These are phyloP conservation scores for Fusarium neocosmosporiellum DNA, from an alignment of 2,329 filamentous ascomycete genomes.

Conservation along the genomic window DNA sequence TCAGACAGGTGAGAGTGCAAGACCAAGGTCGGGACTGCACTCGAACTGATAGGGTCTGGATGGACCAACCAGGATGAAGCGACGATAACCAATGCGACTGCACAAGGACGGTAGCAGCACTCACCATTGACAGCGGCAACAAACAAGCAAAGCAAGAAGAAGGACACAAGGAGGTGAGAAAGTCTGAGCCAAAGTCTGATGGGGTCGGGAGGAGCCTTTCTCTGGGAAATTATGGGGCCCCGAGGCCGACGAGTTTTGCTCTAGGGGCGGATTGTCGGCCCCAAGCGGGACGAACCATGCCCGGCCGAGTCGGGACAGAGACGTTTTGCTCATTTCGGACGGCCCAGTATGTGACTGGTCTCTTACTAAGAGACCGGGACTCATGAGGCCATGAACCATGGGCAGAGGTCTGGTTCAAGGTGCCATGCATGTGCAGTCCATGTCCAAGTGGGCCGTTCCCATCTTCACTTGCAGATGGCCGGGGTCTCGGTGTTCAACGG, in stretches of 20 bases:
- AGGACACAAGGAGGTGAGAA: slow-evolving; percentile 27
- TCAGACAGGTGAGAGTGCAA: not conserved
- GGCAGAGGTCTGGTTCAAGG: not conserved
- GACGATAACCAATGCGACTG: slow-evolving; percentile 3
- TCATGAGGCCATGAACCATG: not conserved
- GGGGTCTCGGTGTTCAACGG: not conserved
- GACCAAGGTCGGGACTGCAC: not conserved
- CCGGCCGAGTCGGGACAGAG: slow-evolving; percentile 24
- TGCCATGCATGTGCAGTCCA: not conserved
- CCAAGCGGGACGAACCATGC: slow-evolving; percentile 35
- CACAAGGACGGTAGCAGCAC: not conserved
- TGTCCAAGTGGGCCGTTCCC: slow-evolving; percentile 1
- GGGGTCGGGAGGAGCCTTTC: slow-evolving; percentile 27
- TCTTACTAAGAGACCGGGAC: not conserved
- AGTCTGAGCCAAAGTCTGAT: slow-evolving; percentile 16
- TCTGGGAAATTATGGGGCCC: slow-evolving; percentile 31
- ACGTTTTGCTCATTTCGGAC: not conserved
- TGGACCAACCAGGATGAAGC: slow-evolving; percentile 1
- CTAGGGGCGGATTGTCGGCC: slow-evolving; percentile 32
- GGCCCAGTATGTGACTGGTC: not conserved
- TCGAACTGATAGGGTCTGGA: not conserved
- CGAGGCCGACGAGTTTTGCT: slow-evolving; percentile 29
- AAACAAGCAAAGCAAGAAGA: slow-evolving; percentile 22
- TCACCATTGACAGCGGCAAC: slow-evolving; percentile 23
- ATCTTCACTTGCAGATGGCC: not conserved